Evolutionary conservation across 1,284 basidiomycete genomes (phyloP).

Genomic region (Cyathus olla): DNA sequence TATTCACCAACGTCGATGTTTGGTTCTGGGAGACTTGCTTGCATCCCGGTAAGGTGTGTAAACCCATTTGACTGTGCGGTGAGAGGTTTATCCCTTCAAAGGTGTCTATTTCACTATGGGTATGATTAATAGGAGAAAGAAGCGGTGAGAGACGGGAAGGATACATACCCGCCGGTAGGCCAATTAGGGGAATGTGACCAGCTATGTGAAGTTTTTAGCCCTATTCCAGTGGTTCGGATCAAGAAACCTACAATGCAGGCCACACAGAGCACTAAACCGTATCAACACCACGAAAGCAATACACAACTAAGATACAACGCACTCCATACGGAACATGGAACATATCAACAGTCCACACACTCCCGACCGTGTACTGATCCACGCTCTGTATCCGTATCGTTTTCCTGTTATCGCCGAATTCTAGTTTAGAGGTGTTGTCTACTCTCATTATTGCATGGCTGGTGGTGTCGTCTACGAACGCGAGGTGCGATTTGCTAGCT

Average conservation of each 20-base stretch:
- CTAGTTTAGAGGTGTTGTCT: slow-evolving; percentile 71
- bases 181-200: slow-evolving; percentile 72
- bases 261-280: slow-evolving; percentile 73
- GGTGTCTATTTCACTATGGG: slow-evolving; percentile 73
- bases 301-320: slow-evolving; percentile 23
- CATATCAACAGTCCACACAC: slow-evolving; percentile 75
- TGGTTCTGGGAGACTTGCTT: slow-evolving; percentile 60
- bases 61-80: slow-evolving; percentile 71
- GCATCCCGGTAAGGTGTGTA: slow-evolving; percentile 77
- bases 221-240: neutral
- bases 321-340: slow-evolving; percentile 79
- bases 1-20: slow-evolving; percentile 63
- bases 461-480: slow-evolving; percentile 69
- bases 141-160: neutral
- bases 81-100: slow-evolving; percentile 81
- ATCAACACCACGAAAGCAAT: slow-evolving; percentile 6
- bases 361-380: slow-evolving; percentile 70
- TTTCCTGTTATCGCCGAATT: slow-evolving; percentile 75
- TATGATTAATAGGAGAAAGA: no score
- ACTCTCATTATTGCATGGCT: slow-evolving; percentile 78
- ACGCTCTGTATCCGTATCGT: slow-evolving; percentile 74
- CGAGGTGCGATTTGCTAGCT: slow-evolving; percentile 62
- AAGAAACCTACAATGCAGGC: slow-evolving; percentile 65
- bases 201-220: slow-evolving; percentile 27
- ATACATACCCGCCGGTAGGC: slow-evolving; percentile 68